Conservation (phyloP, 306 rosid species). For the Lathyrus oleraceus region DNA sequence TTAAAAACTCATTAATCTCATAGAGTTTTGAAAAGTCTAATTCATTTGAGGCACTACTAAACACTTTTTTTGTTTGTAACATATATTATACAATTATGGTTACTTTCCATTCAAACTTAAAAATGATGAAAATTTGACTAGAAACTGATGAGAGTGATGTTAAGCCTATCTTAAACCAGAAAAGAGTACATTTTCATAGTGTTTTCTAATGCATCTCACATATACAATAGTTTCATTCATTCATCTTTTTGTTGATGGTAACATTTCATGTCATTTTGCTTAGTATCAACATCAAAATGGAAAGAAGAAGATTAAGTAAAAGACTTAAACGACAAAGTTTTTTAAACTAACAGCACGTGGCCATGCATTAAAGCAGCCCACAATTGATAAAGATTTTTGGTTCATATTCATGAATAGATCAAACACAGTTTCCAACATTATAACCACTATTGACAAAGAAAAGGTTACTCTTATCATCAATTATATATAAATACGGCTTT, state of each 20-base stretch:
- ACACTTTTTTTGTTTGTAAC: background rate
- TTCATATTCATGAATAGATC: conserved; percentile 22
- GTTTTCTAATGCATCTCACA: conserved; percentile 27
- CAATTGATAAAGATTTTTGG: conserved; percentile 28
- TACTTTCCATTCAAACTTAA: conserved; percentile 39
- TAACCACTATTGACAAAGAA: conserved; percentile 42
- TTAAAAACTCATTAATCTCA: background rate
- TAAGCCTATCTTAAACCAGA: conserved; percentile 53
- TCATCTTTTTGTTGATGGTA: conserved; percentile 49
- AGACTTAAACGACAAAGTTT: conserved; percentile 41
- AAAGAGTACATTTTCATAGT: background rate
- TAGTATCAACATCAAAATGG: conserved; percentile 29
- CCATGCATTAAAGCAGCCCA: conserved; percentile 37
- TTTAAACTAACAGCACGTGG: conserved; percentile 39
- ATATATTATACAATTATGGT: conserved; percentile 29
- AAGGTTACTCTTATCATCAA: conserved; percentile 28
- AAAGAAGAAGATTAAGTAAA: conserved; percentile 35
- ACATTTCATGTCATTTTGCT: conserved; percentile 47
- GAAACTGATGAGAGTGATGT: conserved; percentile 44
- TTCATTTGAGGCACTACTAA: conserved; percentile 20
- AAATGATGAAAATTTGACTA: conserved; percentile 42
- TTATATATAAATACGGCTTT: conserved; percentile 35
- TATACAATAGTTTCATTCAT: conserved; percentile 32
- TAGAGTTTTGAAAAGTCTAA: conserved; percentile 34
- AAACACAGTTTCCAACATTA: conserved; percentile 32